phyloP scores from a whole-genome alignment of 306 rosid species.

The Cicer bijugum region DNA sequence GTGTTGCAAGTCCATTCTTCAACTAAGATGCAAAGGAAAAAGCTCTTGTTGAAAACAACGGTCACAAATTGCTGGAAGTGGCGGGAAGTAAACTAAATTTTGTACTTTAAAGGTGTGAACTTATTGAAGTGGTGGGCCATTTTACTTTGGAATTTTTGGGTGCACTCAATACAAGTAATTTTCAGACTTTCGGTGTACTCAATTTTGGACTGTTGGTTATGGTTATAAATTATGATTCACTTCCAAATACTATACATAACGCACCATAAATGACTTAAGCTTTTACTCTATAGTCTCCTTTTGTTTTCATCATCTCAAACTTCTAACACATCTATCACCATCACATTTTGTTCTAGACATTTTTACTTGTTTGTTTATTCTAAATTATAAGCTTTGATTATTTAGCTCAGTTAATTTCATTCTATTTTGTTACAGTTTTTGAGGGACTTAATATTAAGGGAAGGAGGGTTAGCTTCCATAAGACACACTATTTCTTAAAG shows the following conservation, averaged over 20 bases:
- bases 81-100: conserved; percentile 48
- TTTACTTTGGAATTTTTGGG: conserved; percentile 66
- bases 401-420: conserved; percentile 36
- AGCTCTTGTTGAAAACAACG: conserved; percentile 39
- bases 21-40: background rate
- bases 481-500: conserved; percentile 44
- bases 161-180: conserved; percentile 68
- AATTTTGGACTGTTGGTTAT: conserved; percentile 54
- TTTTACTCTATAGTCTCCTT: conserved; percentile 50
- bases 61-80: conserved; percentile 39
- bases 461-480: conserved; percentile 43
- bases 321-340: conserved; percentile 29
- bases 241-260: conserved; percentile 48
- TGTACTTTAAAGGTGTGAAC: conserved; percentile 59
- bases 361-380: conserved; percentile 20
- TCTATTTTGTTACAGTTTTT: conserved; percentile 1
- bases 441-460: conserved; percentile 39
- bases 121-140: conserved; percentile 59
- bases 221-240: conserved; percentile 43
- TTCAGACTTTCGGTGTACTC: conserved; percentile 81
- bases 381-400: conserved; percentile 41
- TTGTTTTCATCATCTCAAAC: conserved; percentile 28
- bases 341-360: conserved; percentile 15
- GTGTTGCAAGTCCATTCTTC: background rate
- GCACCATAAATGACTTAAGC: conserved; percentile 16